A percentile compares a stretch with the other conserved stretches of the same genome.
Conservation (phyloP, 306 rosid genomes). For the Luffa aegyptiaca region DNA sequence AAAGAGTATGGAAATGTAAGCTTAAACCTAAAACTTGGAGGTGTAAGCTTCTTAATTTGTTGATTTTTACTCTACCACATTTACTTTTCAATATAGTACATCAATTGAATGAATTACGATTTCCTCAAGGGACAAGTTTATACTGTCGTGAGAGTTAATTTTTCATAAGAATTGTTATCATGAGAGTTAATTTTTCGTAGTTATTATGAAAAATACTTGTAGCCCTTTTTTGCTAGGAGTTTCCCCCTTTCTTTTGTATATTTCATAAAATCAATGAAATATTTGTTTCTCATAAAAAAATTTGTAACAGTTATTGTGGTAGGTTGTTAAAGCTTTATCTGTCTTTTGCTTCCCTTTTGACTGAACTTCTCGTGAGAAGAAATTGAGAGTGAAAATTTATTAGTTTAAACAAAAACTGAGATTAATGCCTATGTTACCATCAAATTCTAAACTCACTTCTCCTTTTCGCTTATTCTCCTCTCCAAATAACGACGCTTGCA, state of each 20-base stretch:
- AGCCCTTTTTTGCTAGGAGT: too few relatives aligned
- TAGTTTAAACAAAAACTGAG: not conserved
- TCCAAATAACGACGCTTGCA: not conserved
- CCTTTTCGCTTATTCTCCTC: not conserved
- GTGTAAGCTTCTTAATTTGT: not conserved
- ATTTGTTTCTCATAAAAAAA: not conserved
- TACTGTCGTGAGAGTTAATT: not conserved
- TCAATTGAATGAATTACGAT: not conserved
- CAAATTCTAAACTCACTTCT: not conserved
- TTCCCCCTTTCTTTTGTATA: not conserved
- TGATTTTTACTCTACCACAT: not conserved
- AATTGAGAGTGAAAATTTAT: not conserved
- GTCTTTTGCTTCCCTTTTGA: not conserved
- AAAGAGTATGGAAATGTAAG: not conserved
- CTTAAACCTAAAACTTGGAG: not conserved
- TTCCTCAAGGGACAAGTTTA: not conserved
- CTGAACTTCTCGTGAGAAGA: not conserved
- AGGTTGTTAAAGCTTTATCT: not conserved
- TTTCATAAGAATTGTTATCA: too few relatives aligned
- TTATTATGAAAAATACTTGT: too few relatives aligned
- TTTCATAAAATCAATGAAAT: not conserved
- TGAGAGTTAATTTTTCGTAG: not conserved
- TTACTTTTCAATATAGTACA: not conserved
- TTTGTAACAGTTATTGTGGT: not conserved
- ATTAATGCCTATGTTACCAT: not conserved